A percentile compares a stretch with the other conserved stretches of the same genome.
Evolutionary conservation across 2,329 filamentous ascomycete genomes (phyloP).

Genomic region (Trichophaea hybrida): DNA sequence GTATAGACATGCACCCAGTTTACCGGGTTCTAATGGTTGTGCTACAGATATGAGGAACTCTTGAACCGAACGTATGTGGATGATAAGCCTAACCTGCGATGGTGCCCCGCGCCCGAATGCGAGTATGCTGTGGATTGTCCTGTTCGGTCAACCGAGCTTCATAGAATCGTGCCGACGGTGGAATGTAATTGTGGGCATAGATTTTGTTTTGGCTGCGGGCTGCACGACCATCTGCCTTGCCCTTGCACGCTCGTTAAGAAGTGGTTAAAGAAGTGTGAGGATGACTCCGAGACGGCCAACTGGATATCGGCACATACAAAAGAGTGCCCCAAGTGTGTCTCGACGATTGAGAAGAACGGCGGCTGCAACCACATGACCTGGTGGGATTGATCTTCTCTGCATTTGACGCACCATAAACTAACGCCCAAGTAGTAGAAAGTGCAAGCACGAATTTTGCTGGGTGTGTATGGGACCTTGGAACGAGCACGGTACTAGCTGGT

Average conservation of each 20-base stretch:
- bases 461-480: conserved; percentile 99
- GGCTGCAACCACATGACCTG: conserved; percentile 98
- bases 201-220: conserved; percentile 90
- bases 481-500: conserved; percentile 97
- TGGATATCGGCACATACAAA: conserved; percentile 99
- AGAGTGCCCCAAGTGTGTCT: conserved; percentile 89
- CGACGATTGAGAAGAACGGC: conserved; percentile 97
- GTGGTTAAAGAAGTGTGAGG: conserved; percentile 96
- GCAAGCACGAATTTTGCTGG: conserved; percentile 96
- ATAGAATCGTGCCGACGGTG: conserved; percentile 77
- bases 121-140: conserved; percentile 79
- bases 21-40: background rate
- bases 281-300: conserved; percentile 95
- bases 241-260: conserved; percentile 82
- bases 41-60: conserved; percentile 59
- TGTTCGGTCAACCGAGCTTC: conserved; percentile 75
- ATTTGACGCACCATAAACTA: background rate
- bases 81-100: conserved; percentile 87
- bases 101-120: conserved; percentile 97
- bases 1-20: background rate
- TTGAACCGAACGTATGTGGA: conserved; percentile 92
- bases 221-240: conserved; percentile 82
- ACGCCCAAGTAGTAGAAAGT: conserved; percentile 46
- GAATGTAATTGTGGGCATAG: conserved; percentile 67
- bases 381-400: conserved; percentile 4